A percentile compares a stretch with the other conserved stretches of the same genome.
Evolutionary conservation across 495 filamentous ascomycete genomes (phyloP).

Genomic region (Echria macrotheca): DNA sequence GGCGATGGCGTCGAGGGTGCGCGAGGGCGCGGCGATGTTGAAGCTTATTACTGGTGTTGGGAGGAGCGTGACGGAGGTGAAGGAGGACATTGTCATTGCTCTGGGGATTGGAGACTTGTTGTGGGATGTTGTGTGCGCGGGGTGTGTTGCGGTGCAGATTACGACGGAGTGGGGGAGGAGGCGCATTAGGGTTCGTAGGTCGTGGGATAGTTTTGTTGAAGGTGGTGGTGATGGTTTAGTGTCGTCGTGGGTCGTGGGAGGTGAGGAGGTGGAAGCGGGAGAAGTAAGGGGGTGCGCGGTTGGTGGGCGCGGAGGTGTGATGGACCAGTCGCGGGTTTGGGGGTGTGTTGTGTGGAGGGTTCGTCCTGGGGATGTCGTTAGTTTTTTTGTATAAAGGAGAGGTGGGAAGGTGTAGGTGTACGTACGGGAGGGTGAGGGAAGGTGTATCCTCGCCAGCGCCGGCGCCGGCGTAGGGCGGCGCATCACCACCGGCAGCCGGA

Average conservation of each 20-base stretch:
- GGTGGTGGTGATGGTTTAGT: conserved; percentile 11
- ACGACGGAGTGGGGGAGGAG: conserved; percentile 67
- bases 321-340: not conserved
- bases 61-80: conserved; percentile 65
- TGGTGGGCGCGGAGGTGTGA: not conserved
- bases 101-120: conserved; percentile 26
- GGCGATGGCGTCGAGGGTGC: conserved; percentile 60
- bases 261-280: not conserved
- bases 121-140: conserved; percentile 25
- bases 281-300: not conserved
- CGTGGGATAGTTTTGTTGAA: conserved; percentile 25
- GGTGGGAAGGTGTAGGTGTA: not conserved
- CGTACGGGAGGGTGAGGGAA: conserved; percentile 5
- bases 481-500: not conserved
- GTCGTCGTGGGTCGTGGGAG: conserved; percentile 3
- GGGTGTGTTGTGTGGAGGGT: conserved; percentile 9
- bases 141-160: conserved; percentile 53
- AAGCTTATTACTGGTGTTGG: conserved; percentile 69
- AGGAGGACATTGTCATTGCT: conserved; percentile 79
- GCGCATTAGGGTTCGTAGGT: conserved; percentile 62
- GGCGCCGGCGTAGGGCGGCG: not conserved
- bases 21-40: conserved; percentile 69
- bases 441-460: not conserved
- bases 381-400: no score
- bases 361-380: not conserved